Evolutionary conservation across 495 filamentous ascomycete genomes (phyloP), one percentile per base, ranked within the genome.

Genomic region (Immersiella caudata): DNA sequence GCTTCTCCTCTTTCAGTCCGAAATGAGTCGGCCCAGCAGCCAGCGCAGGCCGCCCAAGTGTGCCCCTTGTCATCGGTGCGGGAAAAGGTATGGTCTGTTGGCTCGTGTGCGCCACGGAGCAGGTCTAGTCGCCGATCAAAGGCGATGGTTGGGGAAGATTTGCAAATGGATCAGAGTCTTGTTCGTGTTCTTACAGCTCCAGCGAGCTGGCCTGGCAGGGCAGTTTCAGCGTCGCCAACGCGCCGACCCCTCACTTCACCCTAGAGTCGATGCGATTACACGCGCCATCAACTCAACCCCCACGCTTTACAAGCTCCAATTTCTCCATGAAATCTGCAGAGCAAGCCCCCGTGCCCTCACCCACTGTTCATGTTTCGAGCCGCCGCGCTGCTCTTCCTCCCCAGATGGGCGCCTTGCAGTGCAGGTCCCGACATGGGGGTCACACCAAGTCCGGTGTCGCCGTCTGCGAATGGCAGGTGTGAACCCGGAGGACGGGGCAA

Each of bases 231-330:
- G 16, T 12, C 6, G 40, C 40, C 40, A 46, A 46, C 40, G 60
- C 21, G 26, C 35, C 64, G 24, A 61, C 68, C 60, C 64, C 58
- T 67, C 68, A 66, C 60, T 36, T 64, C 46, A 52, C 24, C 27
- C 33, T 33, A 20, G 33, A n/a, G 59, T 27, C 61, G 27, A 62
- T 58, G 29, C 40, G 35, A 55, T 62, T 65, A 55, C 62, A 27
- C 33, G 26, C 35, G 33, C n/a, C 24, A 12, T 7, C 52, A 20
- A 25, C 27, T 35, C 33, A 46, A 70, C 70, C 70, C 70, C 70
- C 70, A 67, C 67, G 67, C 67, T 60, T 72, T 59, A 72, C 70
- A 67, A 67, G 60, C 67, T 72, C 60, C 24, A 67, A 70, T 72
- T 70, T 72, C 67, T 67, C 67, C 49, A 67, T 64, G 68, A 65